Conservation (phyloP, 1,139 yeast genomes). For the Magnusiomyces clavatus region DNA sequence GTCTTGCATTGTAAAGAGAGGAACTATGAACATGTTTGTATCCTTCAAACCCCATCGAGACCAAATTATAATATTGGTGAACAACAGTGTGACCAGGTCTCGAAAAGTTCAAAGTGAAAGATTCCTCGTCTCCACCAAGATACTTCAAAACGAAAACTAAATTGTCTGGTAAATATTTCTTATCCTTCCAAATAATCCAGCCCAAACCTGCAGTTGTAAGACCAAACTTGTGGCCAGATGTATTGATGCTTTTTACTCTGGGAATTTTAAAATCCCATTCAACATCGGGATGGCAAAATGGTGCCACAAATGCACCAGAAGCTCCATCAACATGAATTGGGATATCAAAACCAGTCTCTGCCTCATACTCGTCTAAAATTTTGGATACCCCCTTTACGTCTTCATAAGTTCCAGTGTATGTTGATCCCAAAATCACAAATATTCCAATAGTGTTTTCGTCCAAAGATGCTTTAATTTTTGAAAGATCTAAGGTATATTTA, state of each 20-base stretch:
- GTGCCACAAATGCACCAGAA: slow-evolving; percentile 83
- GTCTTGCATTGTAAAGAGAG: slow-evolving; percentile 62
- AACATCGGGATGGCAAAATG: slow-evolving; percentile 66
- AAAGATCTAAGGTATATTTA: slow-evolving; percentile 40
- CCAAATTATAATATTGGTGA: slow-evolving; percentile 77
- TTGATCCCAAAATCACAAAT: slow-evolving; percentile 81
- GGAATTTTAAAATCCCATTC: slow-evolving; percentile 76
- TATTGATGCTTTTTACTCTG: slow-evolving; percentile 76
- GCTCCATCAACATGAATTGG: slow-evolving; percentile 95
- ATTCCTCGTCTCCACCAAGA: slow-evolving; percentile 83
- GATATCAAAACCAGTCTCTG: slow-evolving; percentile 56
- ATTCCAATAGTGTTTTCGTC: slow-evolving; percentile 74
- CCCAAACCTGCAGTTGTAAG: slow-evolving; percentile 86
- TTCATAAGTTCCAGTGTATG: slow-evolving; percentile 90
- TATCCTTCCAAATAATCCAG: slow-evolving; percentile 80
- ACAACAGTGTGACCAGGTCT: slow-evolving; percentile 90
- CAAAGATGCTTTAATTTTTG: slow-evolving; percentile 9
- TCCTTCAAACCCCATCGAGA: slow-evolving; percentile 64
- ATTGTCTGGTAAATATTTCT: slow-evolving; percentile 54
- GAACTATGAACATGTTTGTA: slow-evolving; percentile 54
- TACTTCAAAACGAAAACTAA: slow-evolving; percentile 74
- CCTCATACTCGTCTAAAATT: slow-evolving; percentile 59
- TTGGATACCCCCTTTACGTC: slow-evolving; percentile 55
- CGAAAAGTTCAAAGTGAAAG: slow-evolving; percentile 79
- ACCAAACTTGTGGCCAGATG: slow-evolving; percentile 95